Evolutionary conservation across 345 rosid species (phyloP), one percentile per base, ranked within the genome.

Genomic region (Hypericum androsaemum): DNA sequence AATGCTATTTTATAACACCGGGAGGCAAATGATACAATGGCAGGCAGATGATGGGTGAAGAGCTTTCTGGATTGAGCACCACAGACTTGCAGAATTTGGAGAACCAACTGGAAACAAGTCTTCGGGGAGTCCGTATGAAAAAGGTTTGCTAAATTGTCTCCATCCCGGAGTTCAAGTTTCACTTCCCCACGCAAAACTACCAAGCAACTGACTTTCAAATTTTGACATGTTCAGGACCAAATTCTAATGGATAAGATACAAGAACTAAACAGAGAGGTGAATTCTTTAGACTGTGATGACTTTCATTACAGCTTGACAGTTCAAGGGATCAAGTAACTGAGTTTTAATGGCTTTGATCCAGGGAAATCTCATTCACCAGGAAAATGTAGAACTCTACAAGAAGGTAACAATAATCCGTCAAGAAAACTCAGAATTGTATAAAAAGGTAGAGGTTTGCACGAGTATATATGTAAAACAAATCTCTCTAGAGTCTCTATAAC

Each of bases 41-140:
- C 80, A 84, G 94, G 73, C 76, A 79, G 73, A 71, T 84, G 85
- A 81, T 77, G 94, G 94, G 94, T 2, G 81, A 79, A 66, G 83
- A 75, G 57, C 88, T 84, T 53, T 79, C 94, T 38, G 79, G 81
- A 16, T 70, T 84, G 66, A 51, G 57, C 39, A 47, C 66, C 44
- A 60, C 77, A 52, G 80, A 80, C 50, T 60, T 82, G 53, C 80
- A 78, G 64, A 71, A 67, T 59, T 69, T 79, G 72, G 85, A 84
- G 62, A 81, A 65, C 64, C 79, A 58, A 55, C 48, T 74, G 65
- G 87, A 80, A 47, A 59, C 59, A 52, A 80, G 80, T 63, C 80
- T 84, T 43, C 72, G 59, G 0, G 72, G 80, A 11, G 79, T 83
- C 37, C 82, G 81, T 10, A 67, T 64, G 70, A 74, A 74, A 66